A percentile compares a stretch with the other conserved stretches of the same genome.
Conservation (phyloP, 768 basidiomycete genomes). For the Rubroboletus pulcherrimus region DNA sequence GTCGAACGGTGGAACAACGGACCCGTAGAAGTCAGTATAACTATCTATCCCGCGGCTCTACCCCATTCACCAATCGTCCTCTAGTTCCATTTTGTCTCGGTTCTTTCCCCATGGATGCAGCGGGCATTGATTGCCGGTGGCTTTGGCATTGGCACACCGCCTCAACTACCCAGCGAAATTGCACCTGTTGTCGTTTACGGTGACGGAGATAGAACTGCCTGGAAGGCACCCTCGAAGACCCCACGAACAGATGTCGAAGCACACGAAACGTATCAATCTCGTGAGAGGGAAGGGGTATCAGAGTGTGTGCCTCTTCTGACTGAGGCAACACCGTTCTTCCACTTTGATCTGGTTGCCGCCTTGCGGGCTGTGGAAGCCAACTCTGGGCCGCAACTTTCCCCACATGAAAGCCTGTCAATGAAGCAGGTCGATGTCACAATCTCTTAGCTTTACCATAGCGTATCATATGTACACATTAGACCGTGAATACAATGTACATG, state of each 20-base stretch:
- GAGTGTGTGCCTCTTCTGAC: constrained; percentile 38
- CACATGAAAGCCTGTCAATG: constrained; percentile 4
- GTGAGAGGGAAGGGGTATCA: not conserved
- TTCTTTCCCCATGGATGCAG: constrained; percentile 92
- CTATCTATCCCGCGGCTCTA: not conserved
- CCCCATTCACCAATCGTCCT: constrained; percentile 14
- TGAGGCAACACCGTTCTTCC: constrained; percentile 80
- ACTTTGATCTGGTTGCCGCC: constrained; percentile 76
- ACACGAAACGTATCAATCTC: constrained; percentile 22
- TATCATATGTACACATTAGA: not conserved
- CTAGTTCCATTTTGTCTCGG: constrained; percentile 91
- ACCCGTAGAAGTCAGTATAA: constrained; percentile 57
- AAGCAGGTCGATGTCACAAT: constrained; percentile 4
- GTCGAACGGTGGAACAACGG: constrained; percentile 86
- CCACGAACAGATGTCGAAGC: constrained; percentile 31
- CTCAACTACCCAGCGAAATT: constrained; percentile 53
- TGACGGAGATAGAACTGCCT: constrained; percentile 36
- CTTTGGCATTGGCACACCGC: constrained; percentile 69
- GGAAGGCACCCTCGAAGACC: constrained; percentile 3
- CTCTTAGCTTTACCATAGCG: not conserved
- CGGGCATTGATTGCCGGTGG: constrained; percentile 87
- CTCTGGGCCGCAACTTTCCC: not conserved
- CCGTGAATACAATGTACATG: not conserved
- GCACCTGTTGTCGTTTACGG: constrained; percentile 72
- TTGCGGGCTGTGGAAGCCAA: constrained; percentile 63